phyloP scores from a whole-genome alignment of 2,329 filamentous ascomycete genomes.

The Daldinia sp. region DNA sequence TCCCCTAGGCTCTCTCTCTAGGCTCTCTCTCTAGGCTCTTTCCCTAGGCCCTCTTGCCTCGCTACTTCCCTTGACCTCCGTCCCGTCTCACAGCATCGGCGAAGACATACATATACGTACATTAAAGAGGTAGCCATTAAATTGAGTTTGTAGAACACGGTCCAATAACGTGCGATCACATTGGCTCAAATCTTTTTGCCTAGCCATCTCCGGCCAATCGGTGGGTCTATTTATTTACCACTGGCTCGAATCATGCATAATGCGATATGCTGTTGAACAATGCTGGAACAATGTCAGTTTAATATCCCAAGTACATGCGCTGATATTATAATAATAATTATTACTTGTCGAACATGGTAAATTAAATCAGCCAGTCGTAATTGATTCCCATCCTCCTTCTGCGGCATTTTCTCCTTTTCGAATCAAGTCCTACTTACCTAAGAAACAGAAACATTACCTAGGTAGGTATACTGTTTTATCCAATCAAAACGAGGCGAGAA shows the following conservation, averaged over 20 bases:
- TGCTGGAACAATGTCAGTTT: background rate
- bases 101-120: too few relatives aligned
- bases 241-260: background rate
- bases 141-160: slow-evolving; percentile 28
- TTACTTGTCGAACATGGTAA: too few relatives aligned
- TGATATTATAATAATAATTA: background rate
- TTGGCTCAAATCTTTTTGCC: slow-evolving; percentile 20
- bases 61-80: slow-evolving; percentile 8
- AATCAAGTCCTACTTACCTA: background rate
- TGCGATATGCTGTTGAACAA: background rate
- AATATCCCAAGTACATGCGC: background rate
- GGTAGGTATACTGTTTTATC: too few relatives aligned
- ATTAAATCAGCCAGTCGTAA: background rate
- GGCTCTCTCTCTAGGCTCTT: slow-evolving; percentile 1
- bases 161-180: slow-evolving; percentile 11
- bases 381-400: background rate
- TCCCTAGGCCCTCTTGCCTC: background rate
- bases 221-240: background rate
- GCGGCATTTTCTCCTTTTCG: background rate
- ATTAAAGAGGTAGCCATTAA: too few relatives aligned
- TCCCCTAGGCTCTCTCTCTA: background rate
- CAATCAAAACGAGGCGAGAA: too few relatives aligned
- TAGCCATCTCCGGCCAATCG: slow-evolving; percentile 2
- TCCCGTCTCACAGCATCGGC: slow-evolving; percentile 15
- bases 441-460: too few relatives aligned